These are phyloP conservation scores for Aureobasidium pullulans DNA, from an alignment of 2,329 filamentous ascomycete genomes.

Conservation along the genomic window DNA sequence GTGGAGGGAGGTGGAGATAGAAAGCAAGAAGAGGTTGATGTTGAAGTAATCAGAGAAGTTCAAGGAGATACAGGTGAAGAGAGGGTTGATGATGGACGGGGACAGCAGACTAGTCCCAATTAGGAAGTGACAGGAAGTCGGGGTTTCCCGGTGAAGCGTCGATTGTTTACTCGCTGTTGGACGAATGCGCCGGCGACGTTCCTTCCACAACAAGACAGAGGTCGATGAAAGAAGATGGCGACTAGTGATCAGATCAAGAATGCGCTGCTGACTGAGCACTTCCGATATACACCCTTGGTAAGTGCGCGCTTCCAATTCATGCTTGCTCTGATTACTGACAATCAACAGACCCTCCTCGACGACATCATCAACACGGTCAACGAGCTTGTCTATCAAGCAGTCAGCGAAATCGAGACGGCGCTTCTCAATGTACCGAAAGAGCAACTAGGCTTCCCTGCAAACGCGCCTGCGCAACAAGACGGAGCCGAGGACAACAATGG, in stretches of 20 bases:
- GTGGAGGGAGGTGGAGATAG: too few relatives aligned
- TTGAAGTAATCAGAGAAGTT: background rate
- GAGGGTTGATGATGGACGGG: background rate
- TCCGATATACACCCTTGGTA: constrained; percentile 88
- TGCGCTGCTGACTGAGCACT: constrained; percentile 83
- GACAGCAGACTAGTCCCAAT: background rate
- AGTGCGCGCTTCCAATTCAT: constrained; percentile 28
- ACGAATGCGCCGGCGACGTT: constrained; percentile 4
- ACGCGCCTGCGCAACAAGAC: constrained; percentile 28
- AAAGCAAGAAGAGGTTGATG: background rate
- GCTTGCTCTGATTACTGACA: background rate
- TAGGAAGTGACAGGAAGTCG: background rate
- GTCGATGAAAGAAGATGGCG: constrained; percentile 28
- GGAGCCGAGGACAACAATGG: constrained; percentile 31
- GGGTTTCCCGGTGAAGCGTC: background rate
- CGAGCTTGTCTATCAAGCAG: constrained; percentile 81
- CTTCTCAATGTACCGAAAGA: constrained; percentile 67
- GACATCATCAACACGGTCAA: constrained; percentile 97
- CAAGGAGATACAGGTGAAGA: background rate
- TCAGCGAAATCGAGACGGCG: constrained; percentile 79
- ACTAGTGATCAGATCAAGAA: constrained; percentile 39
- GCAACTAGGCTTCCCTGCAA: constrained; percentile 63
- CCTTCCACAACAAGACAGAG: background rate
- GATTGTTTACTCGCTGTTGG: constrained; percentile 11
- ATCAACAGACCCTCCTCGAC: constrained; percentile 74